Base-by-base conservation (phyloP, 1,284 basidiomycete species). In the Xerocomus amazonicus region DNA sequence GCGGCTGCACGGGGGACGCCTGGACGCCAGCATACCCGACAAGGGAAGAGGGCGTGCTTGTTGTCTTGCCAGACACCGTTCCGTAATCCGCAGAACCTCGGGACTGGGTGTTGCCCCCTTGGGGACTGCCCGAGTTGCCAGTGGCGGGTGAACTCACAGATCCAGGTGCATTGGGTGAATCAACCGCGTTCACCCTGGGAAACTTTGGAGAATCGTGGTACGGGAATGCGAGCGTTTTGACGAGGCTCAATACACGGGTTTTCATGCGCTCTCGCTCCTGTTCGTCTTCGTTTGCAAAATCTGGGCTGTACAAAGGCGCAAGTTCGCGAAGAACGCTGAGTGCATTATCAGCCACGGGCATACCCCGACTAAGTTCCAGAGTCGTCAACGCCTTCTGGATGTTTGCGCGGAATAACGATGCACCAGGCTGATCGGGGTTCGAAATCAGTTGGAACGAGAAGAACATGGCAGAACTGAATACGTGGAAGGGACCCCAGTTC, bases 381-480 rank as follows among this genome's bases (percentile, higher is more conserved):
- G 80, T 81, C 13, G 71, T 65, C 50, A 84, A 74, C 8, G 83
- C 81, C 64, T 85, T 85, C 58, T 76, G 77, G 58, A 90, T 84
- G 58, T 84, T 85, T 43, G 77, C 76, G 31, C 86, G 82, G 71
- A 88, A 87, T 34, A 87, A 71, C 19, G 75, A 77, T 38, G 83
- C 86, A 19, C 83, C 85, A 42, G 83, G 82, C 58, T 89, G 86
- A 50, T 87, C 83, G 41, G 87, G 84, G 59, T 85, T 81, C 43
- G 81, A 78, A 59, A 90, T 84, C 35, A 90, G 76, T 61, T 90
- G 86, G 71, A 90, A 89, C 16, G 84, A 86, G 76, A 90, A 90
- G 70, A 90, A 90, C 84, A 90, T 90, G 45, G 85, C 85, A 12
- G 87, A 87, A 42, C 84, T 84, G 73, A 90, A 90, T 57, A 83